phyloP scores from a whole-genome alignment of 2,329 filamentous ascomycete species.

The Aschersonia sp. region DNA sequence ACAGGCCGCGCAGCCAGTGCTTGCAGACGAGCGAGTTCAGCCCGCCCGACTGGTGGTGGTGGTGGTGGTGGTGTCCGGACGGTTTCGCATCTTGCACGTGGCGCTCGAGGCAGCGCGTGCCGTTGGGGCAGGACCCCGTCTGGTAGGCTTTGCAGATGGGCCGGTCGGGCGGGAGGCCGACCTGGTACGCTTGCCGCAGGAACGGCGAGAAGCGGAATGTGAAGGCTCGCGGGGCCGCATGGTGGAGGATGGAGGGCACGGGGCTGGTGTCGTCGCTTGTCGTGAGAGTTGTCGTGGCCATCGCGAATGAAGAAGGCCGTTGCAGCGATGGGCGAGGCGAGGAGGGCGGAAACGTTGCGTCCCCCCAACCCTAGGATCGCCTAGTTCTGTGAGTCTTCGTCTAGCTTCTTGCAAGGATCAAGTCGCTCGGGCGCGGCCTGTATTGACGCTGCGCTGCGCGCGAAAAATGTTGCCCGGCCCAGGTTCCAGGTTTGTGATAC shows the following conservation, averaged over 20 bases:
- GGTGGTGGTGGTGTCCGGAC: constrained; percentile 2
- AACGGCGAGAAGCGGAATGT: constrained; percentile 78
- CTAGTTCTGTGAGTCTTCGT: too few relatives aligned
- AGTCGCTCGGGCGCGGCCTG: too few relatives aligned
- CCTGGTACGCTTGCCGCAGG: constrained; percentile 68
- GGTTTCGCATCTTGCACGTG: constrained; percentile 37
- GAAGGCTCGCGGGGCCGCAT: constrained; percentile 37
- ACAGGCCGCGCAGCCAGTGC: constrained; percentile 92
- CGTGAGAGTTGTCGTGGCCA: constrained; percentile 15
- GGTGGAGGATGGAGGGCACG: constrained; percentile 37
- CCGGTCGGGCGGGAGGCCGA: constrained; percentile 64
- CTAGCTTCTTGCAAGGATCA: too few relatives aligned
- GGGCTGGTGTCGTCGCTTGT: constrained; percentile 2
- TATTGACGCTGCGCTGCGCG: too few relatives aligned
- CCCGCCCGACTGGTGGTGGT: constrained; percentile 24
- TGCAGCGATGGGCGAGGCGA: too few relatives aligned
- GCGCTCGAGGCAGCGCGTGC: constrained; percentile 71
- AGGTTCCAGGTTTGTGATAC: too few relatives aligned
- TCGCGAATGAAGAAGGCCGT: constrained; percentile 5
- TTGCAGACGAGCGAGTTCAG: constrained; percentile 89
- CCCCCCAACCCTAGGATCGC: too few relatives aligned
- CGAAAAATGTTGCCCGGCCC: too few relatives aligned
- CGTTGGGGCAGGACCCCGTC: constrained; percentile 74
- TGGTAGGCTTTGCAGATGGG: constrained; percentile 78
- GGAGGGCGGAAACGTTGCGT: too few relatives aligned